Evolutionary conservation across 257 asterid species (phyloP), one percentile per base, ranked within the genome.

Genomic region (Primulina tabacum): DNA sequence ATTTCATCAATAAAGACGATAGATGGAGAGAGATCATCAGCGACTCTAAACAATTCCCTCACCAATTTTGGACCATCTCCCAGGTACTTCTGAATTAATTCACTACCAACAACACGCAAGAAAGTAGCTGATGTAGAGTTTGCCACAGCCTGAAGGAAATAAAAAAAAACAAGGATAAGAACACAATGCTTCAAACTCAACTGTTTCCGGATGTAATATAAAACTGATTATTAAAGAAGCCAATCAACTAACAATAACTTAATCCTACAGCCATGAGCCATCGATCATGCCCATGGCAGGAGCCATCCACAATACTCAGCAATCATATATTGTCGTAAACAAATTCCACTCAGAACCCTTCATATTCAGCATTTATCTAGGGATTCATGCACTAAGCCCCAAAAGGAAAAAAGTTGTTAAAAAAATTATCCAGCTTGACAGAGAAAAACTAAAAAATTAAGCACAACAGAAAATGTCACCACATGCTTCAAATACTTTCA

Each of bases 21-120:
- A 7, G 97, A 90, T 0, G 98, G 98, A 8, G 97, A 92, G 76
- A 90, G 90, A 3, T 92, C 97, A 79, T 92, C 98, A 56, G 97
- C 98, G 73, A 92, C 98, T 75, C 97, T 86, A 69, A 92, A 92
- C 67, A 92, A 95, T 79, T 92, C 96, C 82, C 98, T 86, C 65
- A 92, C 98, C 84, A 92, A 78, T 80, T 92, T 92, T 18, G 98
- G 97, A 34, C 98, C 96, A 78, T 92, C 98, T 74, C 98, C 98
- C 75, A 92, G 83, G 75, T 92, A 92, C 81, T 92, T 90, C 38
- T 92, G 97, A 66, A 92, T 90, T 70, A 92, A 76, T 70, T 92
- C 98, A 83, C 95, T 90, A 43, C 98, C 98, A 65, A 92, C 97
- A 76, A 92, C 98, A 69, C 97, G 96, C 75, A 92, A 80, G 86